Percentiles rank a stretch among this genome's conserved stretches.
phyloP scores from a whole-genome alignment of 139 green algal species.

The Volvox reticuliferus region DNA sequence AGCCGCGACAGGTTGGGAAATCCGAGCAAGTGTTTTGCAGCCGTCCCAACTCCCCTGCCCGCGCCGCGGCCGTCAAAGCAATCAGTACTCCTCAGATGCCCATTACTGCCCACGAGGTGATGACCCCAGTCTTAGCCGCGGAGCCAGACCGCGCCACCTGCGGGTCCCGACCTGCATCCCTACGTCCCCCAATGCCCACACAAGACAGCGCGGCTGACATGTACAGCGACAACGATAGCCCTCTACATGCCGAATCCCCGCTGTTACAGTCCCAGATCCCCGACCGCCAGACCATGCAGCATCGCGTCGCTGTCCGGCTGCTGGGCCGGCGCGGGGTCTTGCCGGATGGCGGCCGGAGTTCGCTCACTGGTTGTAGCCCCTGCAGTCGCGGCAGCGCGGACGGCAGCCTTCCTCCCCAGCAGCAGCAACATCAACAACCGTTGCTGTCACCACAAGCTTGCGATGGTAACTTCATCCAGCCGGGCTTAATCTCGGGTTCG shows the following conservation, averaged over 20 bases:
- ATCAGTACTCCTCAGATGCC: not conserved
- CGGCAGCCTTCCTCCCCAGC: not conserved
- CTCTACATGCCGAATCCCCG: not conserved
- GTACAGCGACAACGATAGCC: slow-evolving; percentile 15
- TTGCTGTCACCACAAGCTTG: not conserved
- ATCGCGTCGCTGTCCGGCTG: slow-evolving; percentile 16
- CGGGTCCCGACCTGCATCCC: not conserved
- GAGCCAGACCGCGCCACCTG: not conserved
- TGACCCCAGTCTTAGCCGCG: not conserved
- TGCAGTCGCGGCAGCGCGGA: not conserved
- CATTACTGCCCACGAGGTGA: not conserved
- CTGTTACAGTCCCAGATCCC: not conserved
- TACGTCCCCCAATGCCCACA: not conserved
- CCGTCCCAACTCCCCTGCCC: not conserved
- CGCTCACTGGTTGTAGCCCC: not conserved
- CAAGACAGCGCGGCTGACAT: slow-evolving; percentile 19
- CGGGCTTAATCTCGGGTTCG: not conserved
- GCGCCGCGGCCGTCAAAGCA: not conserved
- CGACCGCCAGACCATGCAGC: not conserved
- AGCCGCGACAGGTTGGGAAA: not conserved
- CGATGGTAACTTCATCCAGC: not conserved
- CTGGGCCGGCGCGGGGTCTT: not conserved
- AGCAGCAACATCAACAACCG: not conserved
- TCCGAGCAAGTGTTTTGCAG: not conserved
- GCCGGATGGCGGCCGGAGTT: not conserved